phyloP scores from a whole-genome alignment of 352 stramenopile genomes.

The Pythium folliculosum region DNA sequence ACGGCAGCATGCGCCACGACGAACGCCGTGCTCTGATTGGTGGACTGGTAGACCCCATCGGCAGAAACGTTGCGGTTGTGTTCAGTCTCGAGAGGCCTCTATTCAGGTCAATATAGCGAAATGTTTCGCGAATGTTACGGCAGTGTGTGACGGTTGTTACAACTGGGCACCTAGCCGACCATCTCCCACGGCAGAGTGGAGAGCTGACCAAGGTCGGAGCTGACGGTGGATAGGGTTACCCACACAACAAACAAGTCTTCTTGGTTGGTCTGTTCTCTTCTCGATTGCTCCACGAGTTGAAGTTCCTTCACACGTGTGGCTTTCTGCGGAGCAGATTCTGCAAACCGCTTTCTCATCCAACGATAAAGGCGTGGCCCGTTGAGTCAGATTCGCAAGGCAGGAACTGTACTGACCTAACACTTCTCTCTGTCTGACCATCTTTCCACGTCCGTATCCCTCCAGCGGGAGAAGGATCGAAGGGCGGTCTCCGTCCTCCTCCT shows the following conservation, averaged over 20 bases:
- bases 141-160: slow-evolving; percentile 27
- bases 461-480: neutral
- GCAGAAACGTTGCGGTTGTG: slow-evolving; percentile 14
- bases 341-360: no score
- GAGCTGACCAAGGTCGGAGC: slow-evolving; percentile 31
- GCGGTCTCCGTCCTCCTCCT: neutral
- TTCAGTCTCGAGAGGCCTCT: neutral
- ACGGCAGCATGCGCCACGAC: neutral
- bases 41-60: neutral
- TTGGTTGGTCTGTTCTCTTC: neutral
- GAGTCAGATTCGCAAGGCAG: no score
- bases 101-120: slow-evolving; percentile 5
- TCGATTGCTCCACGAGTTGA: neutral
- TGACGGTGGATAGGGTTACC: slow-evolving; percentile 11
- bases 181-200: neutral
- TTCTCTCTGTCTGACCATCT: neutral
- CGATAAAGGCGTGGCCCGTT: no score
- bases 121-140: slow-evolving; percentile 32
- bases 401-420: neutral
- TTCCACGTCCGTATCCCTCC: neutral
- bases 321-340: no score
- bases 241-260: neutral
- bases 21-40: slow-evolving; percentile 12
- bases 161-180: slow-evolving; percentile 17
- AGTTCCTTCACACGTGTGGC: no score